Percentiles rank a stretch among this genome's conserved stretches.
Evolutionary conservation across 2,329 filamentous ascomycete species (phyloP).

Genomic region (Fusarium miscanthi): DNA sequence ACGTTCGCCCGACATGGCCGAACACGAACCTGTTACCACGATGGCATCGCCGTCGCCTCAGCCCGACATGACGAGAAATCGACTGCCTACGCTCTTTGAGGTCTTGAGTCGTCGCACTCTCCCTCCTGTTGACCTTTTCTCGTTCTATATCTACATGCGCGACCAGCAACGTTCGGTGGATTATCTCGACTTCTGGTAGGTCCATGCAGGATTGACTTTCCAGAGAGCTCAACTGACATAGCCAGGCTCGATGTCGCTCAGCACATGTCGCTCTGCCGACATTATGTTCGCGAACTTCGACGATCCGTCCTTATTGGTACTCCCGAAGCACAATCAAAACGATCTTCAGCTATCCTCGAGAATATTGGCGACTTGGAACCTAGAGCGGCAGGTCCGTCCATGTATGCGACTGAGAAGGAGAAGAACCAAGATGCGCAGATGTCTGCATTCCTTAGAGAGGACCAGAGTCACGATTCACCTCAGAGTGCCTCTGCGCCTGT

Average conservation of each 20-base stretch:
- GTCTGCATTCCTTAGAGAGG: constrained; percentile 86
- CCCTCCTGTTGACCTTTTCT: constrained; percentile 95
- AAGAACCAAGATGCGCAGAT: constrained; percentile 88
- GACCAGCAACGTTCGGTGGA: constrained; percentile 98
- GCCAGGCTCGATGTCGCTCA: constrained; percentile 97
- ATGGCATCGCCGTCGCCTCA: constrained; percentile 62
- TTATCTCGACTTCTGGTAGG: constrained; percentile 97
- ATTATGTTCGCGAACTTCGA: constrained; percentile 95
- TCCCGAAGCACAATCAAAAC: constrained; percentile 89
- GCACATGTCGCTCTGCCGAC: constrained; percentile 96
- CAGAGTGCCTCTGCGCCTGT: constrained; percentile 60
- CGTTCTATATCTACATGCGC: constrained; percentile 99
- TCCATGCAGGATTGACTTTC: constrained; percentile 10
- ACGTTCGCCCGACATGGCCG: constrained; percentile 41
- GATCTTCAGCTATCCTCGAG: constrained; percentile 84
- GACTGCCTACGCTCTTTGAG: constrained; percentile 94
- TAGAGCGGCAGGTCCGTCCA: constrained; percentile 68
- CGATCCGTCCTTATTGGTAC: constrained; percentile 93
- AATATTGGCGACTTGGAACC: constrained; percentile 74
- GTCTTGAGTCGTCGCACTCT: constrained; percentile 94
- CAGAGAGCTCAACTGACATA: constrained; percentile 23
- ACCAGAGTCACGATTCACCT: constrained; percentile 67
- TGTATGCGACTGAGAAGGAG: constrained; percentile 75
- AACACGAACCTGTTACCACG: constrained; percentile 44
- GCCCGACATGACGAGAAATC: constrained; percentile 76